Evolutionary conservation across 805 yeast genomes (phyloP), one percentile per base, ranked within the genome.

Genomic region (Teunomyces barrocoloradensis): DNA sequence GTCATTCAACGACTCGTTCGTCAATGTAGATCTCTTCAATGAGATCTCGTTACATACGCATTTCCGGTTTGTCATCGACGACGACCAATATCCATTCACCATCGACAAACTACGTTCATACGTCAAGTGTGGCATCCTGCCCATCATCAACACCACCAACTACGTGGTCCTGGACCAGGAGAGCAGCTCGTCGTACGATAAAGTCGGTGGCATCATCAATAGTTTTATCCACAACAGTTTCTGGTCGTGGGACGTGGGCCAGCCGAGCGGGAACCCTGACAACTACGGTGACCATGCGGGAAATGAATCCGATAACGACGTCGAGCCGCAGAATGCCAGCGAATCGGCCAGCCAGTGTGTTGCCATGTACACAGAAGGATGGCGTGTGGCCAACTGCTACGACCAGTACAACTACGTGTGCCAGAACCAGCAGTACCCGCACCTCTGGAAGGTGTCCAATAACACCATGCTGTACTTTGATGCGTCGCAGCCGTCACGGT

Each of bases 171-270:
- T 12, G 35, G 46, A 32, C 18, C 33, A 25, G 3, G 37, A 6
- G 5, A 13, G 13, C 17, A n/a, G 13, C 34, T n/a, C 34, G 34
- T 6, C 34, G 18, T 32, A 45, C 21, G 33, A 43, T 11, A 54
- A 60, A 12, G 60, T 76, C 6, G 58, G 69, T 0, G 44, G 54
- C 0, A 55, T 75, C 5, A 37, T 53, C 23, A 51, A 61, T 42
- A 30, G 57, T 18, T 69, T 63, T 43, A 33, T 65, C 1, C 73
- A 73, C 0, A 37, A 49, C 7, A 56, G 68, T 12, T 63, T 78
- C 32, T 90, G 97, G 97, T 78, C 92, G 1, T 90, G 97, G 97
- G 78, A 74, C 0, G 58, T 73, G 0, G 62, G 66, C 7, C 79
- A 85, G 57, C 94, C 94, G 1, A 30, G 21, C 7, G 40, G 39